Evolutionary conservation across 2,329 filamentous ascomycete genomes (phyloP), one percentile per base, ranked within the genome.

Genomic region (Cryphonectria nitschkei): DNA sequence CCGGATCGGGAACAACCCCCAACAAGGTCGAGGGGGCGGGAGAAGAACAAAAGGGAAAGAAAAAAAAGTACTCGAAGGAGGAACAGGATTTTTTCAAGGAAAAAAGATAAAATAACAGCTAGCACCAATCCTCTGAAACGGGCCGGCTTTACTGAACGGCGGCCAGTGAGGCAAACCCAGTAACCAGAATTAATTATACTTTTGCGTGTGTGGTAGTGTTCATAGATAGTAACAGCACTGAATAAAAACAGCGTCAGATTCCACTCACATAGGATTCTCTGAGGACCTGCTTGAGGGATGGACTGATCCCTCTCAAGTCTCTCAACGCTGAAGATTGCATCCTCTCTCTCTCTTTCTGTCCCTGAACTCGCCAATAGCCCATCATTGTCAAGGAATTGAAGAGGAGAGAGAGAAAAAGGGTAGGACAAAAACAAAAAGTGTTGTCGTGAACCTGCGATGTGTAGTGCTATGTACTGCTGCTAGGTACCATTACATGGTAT

Each of bases 401-500:
- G 16, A 19, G 19, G n/a, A 14, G 22, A 4, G 50, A 29, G 22
- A 2, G 9, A 22, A 26, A 26, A 52, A 52, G 26, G 22, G 11
- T 2, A 56, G 50, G 7, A 32, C 22, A 26, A 54, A 8, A 52
- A 52, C 46, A n/a, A 54, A 54, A 26, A 29, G 26, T n/a, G 9
- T 29, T 14, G 52, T 56, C 26, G 52, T 56, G 8, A 37, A 13
- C 41, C 61, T n/a, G 58, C 13, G 19, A 39, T 37, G 65, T 46
- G 62, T 65, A 60, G 32, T 39, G 54, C 61, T 37, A 65, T 46
- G 62, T 65, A 60, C 39, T 39, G 54, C 61, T 50, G 46, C 65
- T 52, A 14, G 7, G 14, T 37, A 54, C n/a, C 22, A 56, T 22
- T 1, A 22, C 65, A 41, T n/a, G 22, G 6, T 50, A 9, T n/a